Evolutionary conservation across 2,329 filamentous ascomycete species (phyloP).

Genomic region (Endothia cerciana): DNA sequence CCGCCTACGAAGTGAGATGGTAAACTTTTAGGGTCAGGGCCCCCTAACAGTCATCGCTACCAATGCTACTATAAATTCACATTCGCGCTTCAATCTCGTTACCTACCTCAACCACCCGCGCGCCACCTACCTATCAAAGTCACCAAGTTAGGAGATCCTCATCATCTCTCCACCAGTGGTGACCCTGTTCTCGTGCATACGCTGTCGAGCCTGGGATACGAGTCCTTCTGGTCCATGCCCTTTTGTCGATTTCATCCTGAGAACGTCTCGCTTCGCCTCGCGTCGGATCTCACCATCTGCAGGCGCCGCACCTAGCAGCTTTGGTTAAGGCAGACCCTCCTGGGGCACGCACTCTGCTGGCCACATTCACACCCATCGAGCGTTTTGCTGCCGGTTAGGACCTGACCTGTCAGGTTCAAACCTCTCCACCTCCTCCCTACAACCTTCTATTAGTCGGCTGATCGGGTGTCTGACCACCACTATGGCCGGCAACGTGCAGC

Average conservation of each 20-base stretch:
- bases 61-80: background rate
- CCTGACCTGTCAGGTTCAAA: background rate
- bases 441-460: background rate
- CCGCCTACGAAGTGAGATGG: background rate
- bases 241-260: background rate
- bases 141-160: background rate
- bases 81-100: background rate
- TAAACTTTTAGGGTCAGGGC: too few relatives aligned
- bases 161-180: background rate
- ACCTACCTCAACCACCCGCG: background rate
- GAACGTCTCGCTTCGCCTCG: background rate
- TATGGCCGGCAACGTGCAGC: constrained; percentile 14
- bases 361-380: background rate
- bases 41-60: background rate
- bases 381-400: background rate
- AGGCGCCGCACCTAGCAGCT: background rate
- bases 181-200: background rate
- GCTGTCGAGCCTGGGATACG: background rate
- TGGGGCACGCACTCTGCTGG: background rate
- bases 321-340: background rate
- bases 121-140: background rate
- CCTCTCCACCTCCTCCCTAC: background rate
- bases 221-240: background rate
- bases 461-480: background rate
- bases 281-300: background rate